phyloP scores from a whole-genome alignment of 345 rosid genomes.

The Nephelium lappaceum region DNA sequence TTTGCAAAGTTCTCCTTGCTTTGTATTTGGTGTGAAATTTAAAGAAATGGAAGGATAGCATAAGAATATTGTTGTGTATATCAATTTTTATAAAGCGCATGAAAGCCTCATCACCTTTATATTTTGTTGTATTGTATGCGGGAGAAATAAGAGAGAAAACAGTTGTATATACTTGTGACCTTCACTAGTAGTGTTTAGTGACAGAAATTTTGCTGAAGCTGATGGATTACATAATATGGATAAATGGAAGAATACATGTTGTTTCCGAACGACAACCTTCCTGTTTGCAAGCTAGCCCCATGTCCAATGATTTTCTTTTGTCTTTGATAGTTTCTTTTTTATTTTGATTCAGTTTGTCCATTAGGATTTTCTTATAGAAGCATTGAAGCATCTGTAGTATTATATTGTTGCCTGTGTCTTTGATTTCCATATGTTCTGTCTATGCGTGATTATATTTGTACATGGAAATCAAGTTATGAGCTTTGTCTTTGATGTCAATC shows the following conservation, averaged over 20 bases:
- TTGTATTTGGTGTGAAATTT: constrained; percentile 15
- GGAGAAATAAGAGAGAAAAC: neutral
- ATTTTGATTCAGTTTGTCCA: neutral
- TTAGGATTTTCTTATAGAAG: neutral
- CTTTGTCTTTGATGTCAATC: neutral
- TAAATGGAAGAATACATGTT: neutral
- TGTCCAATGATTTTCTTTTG: neutral
- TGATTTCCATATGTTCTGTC: neutral
- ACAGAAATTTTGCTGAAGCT: neutral
- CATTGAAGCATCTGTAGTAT: neutral
- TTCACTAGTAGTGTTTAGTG: neutral
- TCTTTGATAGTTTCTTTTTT: neutral
- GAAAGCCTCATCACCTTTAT: neutral
- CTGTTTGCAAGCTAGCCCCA: neutral
- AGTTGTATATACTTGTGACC: neutral
- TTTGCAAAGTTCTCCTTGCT: neutral
- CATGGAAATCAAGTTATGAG: neutral
- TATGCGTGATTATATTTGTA: neutral
- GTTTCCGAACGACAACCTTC: neutral
- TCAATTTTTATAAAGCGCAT: neutral
- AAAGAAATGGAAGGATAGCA: neutral
- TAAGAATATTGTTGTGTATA: neutral
- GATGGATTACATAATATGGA: neutral
- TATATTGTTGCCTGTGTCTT: neutral
- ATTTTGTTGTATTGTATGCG: neutral